Conservation (phyloP, 2,329 filamentous ascomycete genomes). For the Ascochyta viciae-villosae region DNA sequence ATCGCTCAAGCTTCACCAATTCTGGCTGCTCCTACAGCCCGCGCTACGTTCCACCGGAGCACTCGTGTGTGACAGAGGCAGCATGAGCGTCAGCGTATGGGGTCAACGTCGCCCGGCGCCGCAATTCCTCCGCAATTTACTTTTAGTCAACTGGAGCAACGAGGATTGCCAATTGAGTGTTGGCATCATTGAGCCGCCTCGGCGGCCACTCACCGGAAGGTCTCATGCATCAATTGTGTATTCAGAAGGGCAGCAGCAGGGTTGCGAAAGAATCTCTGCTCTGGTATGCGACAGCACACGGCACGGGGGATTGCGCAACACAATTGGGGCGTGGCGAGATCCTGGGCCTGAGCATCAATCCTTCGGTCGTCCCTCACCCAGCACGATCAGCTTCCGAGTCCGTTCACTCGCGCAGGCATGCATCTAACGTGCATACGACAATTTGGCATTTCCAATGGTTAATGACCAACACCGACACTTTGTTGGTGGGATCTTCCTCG, state of each 20-base stretch:
- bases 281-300: neutral
- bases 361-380: constrained; percentile 12
- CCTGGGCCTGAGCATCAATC: constrained; percentile 13
- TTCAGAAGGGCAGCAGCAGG: neutral
- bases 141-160: neutral
- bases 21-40: constrained; percentile 11
- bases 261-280: neutral
- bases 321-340: constrained; percentile 3
- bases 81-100: constrained; percentile 13
- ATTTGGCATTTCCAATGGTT: constrained; percentile 1
- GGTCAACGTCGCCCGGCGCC: constrained; percentile 8
- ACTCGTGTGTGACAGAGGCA: constrained; percentile 15
- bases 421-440: constrained; percentile 2
- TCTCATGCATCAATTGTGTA: neutral
- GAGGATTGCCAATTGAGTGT: neutral
- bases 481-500: constrained; percentile 9
- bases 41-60: constrained; percentile 15
- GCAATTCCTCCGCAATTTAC: constrained; percentile 1
- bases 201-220: neutral
- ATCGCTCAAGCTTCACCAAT: constrained; percentile 12
- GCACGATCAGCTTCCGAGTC: constrained; percentile 27
- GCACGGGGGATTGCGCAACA: constrained; percentile 6
- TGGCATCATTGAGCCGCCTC: neutral
- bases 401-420: constrained; percentile 21
- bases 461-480: neutral